These are phyloP conservation scores for Blepharisma japonicum DNA, from an alignment of 73 alveolate genomes.

Conservation along the genomic window DNA sequence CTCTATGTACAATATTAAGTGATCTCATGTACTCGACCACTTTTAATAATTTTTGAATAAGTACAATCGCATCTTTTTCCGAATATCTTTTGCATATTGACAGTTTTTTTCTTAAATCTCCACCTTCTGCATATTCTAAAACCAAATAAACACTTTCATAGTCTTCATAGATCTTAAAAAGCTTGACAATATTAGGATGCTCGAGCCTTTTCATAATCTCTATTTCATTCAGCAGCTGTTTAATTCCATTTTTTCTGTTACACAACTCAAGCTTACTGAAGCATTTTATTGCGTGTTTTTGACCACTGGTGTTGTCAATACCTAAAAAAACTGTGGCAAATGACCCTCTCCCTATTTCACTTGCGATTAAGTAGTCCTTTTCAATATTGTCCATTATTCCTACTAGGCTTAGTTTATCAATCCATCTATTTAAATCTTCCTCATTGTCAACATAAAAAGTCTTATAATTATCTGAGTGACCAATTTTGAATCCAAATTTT, in stretches of 20 bases:
- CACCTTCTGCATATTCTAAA: conserved; percentile 21
- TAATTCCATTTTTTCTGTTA: background rate
- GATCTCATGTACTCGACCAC: conserved; percentile 24
- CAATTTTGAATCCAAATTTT: no score
- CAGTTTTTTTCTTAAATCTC: background rate
- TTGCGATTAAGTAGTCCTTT: background rate
- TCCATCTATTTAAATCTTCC: conserved; percentile 4
- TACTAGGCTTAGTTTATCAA: conserved; percentile 17
- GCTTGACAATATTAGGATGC: conserved; percentile 43
- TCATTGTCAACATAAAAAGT: background rate
- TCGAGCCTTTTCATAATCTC: background rate
- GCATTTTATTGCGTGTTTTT: background rate
- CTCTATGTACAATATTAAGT: conserved; percentile 35
- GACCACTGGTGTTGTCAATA: no score
- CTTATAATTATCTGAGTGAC: background rate
- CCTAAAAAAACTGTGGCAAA: background rate
- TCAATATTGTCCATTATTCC: background rate
- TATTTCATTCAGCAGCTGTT: conserved; percentile 4
- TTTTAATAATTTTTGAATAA: background rate
- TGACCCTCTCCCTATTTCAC: background rate
- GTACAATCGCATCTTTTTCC: background rate
- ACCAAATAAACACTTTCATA: conserved; percentile 37
- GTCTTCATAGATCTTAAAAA: conserved; percentile 42
- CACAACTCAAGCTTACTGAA: background rate
- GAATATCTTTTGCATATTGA: background rate